Base-by-base conservation (phyloP, 2,329 filamentous ascomycete species). In the Seiridium unicorne region DNA sequence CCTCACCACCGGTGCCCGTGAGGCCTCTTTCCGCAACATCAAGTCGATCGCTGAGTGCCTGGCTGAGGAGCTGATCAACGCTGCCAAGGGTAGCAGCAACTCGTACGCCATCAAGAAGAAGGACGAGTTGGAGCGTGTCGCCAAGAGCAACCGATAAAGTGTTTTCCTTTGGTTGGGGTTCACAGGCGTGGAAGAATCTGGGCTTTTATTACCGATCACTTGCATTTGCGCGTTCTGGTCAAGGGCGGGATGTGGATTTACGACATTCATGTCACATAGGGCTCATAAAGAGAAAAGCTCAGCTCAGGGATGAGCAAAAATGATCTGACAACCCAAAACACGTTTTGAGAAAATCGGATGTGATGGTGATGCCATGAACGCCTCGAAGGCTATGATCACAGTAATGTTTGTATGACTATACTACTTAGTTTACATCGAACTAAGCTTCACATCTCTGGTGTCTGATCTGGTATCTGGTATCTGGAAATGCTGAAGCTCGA, bases 51-150 rank as follows among this genome's bases (percentile, higher is more conserved):
- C 96, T 76, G 95, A 99, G 89, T 98, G 95, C 87, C 86, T 99
- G 76, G 95, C 95, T 79, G 96, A 99, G 85, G 95, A 99, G 89
- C 89, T 99, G 81, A 98, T 99, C 90, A 99, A 99, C 88, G 96
- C 96, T 79, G 96, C 96, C 82, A 99, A 99, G 92, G 95, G 95
- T 78, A 96, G 91, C 89, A 96, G 91, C 85, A 99, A 99, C 93
- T 97, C 93, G 72, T 99, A 98, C 82, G 95, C 96, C 77, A 99
- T 99, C 90, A 99, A 99, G 93, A 99, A 99, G 93, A 99, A 99
- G 94, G 95, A 99, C 83, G 96, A 99, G 91, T 84, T 99, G 85
- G 95, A 99, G 91, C 95, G 95, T 95, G 95, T 99, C 76, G 95
- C 95, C 84, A 99, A 99, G 92, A 92, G 88, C 89, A 99, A 99